Evolutionary conservation across 1,284 basidiomycete species (phyloP).

Genomic region (Sporisorium exsertum): DNA sequence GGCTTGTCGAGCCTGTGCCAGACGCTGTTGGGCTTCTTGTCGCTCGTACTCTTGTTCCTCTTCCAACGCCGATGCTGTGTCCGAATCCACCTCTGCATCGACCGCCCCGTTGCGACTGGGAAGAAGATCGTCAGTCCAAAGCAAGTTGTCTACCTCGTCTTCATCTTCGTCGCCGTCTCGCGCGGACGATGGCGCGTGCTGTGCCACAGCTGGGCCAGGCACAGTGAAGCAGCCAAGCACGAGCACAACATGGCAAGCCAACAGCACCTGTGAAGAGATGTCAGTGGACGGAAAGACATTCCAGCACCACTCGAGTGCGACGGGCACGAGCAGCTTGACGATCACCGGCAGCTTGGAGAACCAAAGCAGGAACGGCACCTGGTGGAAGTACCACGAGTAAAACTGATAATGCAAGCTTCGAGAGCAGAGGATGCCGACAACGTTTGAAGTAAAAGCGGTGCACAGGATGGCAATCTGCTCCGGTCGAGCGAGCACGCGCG

Average conservation of each 20-base stretch:
- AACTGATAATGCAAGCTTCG: conserved; percentile 99
- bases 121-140: conserved; percentile 9
- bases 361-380: conserved; percentile 87
- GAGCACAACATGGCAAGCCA: conserved; percentile 43
- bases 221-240: conserved; percentile 44
- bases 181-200: not conserved
- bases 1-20: conserved; percentile 17
- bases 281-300: conserved; percentile 59
- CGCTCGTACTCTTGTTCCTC: not conserved
- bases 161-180: conserved; percentile 15
- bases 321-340: conserved; percentile 26
- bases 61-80: not conserved
- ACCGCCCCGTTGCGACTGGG: conserved; percentile 1
- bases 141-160: conserved; percentile 35
- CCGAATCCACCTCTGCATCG: not conserved
- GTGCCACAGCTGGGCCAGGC: conserved; percentile 1
- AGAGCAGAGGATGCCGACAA: conserved; percentile 90
- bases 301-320: conserved; percentile 56
- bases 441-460: conserved; percentile 81
- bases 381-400: conserved; percentile 96
- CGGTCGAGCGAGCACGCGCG: not conserved
- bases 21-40: conserved; percentile 17
- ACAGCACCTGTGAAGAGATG: conserved; percentile 46
- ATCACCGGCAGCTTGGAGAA: conserved; percentile 67
- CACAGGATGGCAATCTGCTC: conserved; percentile 21